Conservation (phyloP, 2,329 filamentous ascomycete species). For the Fusarium sp. region DNA sequence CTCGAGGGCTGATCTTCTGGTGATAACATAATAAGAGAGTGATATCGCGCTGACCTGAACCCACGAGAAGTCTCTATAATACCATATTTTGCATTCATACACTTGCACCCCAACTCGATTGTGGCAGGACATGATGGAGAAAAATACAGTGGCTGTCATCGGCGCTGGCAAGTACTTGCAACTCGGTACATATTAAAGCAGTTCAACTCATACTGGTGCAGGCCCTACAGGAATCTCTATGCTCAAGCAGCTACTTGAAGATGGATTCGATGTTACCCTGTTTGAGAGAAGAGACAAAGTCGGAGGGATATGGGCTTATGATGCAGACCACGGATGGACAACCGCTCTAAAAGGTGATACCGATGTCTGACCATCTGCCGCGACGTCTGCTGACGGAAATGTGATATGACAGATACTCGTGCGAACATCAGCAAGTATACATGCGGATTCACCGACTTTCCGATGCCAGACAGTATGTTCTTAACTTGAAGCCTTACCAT, state of each 20-base stretch:
- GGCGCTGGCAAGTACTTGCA: slow-evolving; percentile 5
- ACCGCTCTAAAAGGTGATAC: neutral
- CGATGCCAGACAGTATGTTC: slow-evolving; percentile 23
- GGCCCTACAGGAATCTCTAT: slow-evolving; percentile 28
- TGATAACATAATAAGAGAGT: neutral
- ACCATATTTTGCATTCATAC: neutral
- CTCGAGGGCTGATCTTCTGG: neutral
- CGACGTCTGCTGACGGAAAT: neutral
- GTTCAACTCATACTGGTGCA: neutral
- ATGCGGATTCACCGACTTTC: slow-evolving; percentile 26
- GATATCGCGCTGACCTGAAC: neutral
- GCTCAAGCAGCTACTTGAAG: slow-evolving; percentile 24
- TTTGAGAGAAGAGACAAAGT: slow-evolving; percentile 18
- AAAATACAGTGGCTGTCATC: neutral
- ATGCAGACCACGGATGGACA: slow-evolving; percentile 15
- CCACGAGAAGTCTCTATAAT: too few species aligned
- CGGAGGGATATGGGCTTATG: slow-evolving; percentile 17
- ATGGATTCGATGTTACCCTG: slow-evolving; percentile 11
- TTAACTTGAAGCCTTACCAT: fast-evolving
- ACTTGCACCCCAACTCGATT: neutral
- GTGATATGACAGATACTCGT: neutral
- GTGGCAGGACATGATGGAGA: neutral
- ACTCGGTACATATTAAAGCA: too few species aligned
- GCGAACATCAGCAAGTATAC: slow-evolving; percentile 33
- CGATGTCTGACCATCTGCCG: neutral